Evolutionary conservation across 1,284 basidiomycete species (phyloP).

Genomic region (Volvariella surrecta): DNA sequence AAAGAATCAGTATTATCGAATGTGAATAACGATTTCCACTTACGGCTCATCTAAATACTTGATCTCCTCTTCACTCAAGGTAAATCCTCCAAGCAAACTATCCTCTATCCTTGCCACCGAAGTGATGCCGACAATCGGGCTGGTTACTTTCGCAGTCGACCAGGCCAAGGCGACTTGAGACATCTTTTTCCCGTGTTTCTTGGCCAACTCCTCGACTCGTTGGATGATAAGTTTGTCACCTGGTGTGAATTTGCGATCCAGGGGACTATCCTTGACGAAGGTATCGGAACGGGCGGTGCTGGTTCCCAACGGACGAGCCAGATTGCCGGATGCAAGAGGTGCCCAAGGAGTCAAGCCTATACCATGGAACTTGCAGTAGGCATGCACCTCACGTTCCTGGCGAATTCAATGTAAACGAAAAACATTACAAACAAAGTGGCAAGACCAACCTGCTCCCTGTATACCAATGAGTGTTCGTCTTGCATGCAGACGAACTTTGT

Average conservation of each 20-base stretch:
- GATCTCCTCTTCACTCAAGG: slow-evolving; percentile 19
- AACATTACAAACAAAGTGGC: background rate
- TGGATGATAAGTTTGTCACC: slow-evolving; percentile 11
- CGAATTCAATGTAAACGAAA: background rate
- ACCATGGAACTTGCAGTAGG: slow-evolving; percentile 21
- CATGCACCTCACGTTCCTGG: slow-evolving; percentile 15
- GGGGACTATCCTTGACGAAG: background rate
- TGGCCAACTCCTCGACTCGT: slow-evolving; percentile 28
- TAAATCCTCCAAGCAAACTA: background rate
- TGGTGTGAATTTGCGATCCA: slow-evolving; percentile 6
- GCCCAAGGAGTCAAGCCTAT: slow-evolving; percentile 33
- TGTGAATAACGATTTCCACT: background rate
- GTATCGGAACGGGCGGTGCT: slow-evolving; percentile 10
- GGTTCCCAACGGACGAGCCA: slow-evolving; percentile 23
- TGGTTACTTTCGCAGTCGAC: slow-evolving; percentile 23
- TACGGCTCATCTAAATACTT: slow-evolving; percentile 35
- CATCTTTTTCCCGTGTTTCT: slow-evolving; percentile 27
- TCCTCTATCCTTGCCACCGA: slow-evolving; percentile 17
- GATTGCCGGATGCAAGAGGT: slow-evolving; percentile 28
- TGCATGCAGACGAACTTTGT: slow-evolving; percentile 63
- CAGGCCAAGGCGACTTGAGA: slow-evolving; percentile 29
- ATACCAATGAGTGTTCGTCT: slow-evolving; percentile 43
- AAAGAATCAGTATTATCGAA: background rate
- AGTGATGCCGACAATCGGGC: slow-evolving; percentile 28
- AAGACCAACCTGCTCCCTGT: slow-evolving; percentile 42